Evolutionary conservation across 1,284 basidiomycete genomes (phyloP), one percentile per base, ranked within the genome.

Genomic region (Hymenochaete sp.): DNA sequence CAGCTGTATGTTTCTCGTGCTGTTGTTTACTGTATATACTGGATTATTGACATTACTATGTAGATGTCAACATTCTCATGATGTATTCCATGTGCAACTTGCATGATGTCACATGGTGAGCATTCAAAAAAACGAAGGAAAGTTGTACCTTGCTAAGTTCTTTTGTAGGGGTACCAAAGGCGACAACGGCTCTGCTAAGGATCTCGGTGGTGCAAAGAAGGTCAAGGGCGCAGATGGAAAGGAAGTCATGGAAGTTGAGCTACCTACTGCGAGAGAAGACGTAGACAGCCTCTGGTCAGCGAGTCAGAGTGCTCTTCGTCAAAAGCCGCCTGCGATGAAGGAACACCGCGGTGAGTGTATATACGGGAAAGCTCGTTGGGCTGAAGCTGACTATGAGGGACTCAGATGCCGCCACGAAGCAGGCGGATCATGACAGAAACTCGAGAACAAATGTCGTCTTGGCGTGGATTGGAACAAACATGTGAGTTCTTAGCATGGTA

Each of bases 81-180:
- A 88, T 86, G 79, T 89, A 88, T 59, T 82, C 85, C 38, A 89
- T 93, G 80, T 92, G 88, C 67, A 90, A 92, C 60, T 59, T 86
- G 54, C 89, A 92, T 65, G 88, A 92, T 60, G 86, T 93, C 43
- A 87, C 82, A 37, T 89, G 86, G 82, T 79, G 65, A 26, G 60
- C 50, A 31, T 22, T 16, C 28, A 10, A 10, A 10, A 19, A 35
- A n/a, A 8, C 13, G 5, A 16, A 8, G 8, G 5, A 16, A 6
- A 8, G 32, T 35, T 6, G 8, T n/a, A 43, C 27, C 35, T 40
- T 33, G 48, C 28, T 40, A 11, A 46, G 27, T 25, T 29, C 13
- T 9, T 8, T 36, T 43, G 11, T 41, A 71, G 77, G 89, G 90
- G 91, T 50, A 93, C 90, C 22, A 93, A 93, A 60, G 90, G 91